Percentiles rank a stretch among this genome's conserved stretches.
These are phyloP conservation scores for Phytophthora colocasiae DNA, from an alignment of 352 stramenopile species.

Conservation along the genomic window DNA sequence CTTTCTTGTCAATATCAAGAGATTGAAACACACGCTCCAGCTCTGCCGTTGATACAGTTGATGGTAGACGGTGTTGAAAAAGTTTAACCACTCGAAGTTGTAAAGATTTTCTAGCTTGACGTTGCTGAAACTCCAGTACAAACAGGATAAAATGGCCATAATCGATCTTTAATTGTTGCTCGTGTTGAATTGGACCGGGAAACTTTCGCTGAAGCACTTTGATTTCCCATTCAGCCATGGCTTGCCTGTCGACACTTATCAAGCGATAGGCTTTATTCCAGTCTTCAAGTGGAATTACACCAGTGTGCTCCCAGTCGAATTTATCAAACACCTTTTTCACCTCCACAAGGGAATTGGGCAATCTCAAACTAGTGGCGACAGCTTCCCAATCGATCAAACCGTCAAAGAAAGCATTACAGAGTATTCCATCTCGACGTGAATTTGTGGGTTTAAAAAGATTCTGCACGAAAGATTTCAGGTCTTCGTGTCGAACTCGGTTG, in stretches of 20 bases:
- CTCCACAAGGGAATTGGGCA: constrained; percentile 51
- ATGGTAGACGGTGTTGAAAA: constrained; percentile 28
- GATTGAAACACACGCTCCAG: constrained; percentile 43
- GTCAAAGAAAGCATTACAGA: constrained; percentile 52
- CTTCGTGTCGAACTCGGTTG: constrained; percentile 4
- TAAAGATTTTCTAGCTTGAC: constrained; percentile 25
- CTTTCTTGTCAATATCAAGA: constrained; percentile 52
- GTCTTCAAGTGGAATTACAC: constrained; percentile 46
- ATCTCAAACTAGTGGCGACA: constrained; percentile 27
- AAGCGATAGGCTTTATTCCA: constrained; percentile 58
- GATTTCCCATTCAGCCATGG: constrained; percentile 51
- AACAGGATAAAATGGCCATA: constrained; percentile 59
- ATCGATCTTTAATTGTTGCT: constrained; percentile 36
- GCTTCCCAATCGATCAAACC: constrained; percentile 53
- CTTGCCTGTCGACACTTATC: constrained; percentile 11
- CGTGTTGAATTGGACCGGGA: constrained; percentile 5
- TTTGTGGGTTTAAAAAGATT: background rate
- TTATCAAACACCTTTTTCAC: constrained; percentile 52
- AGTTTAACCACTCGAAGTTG: constrained; percentile 28
- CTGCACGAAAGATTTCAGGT: constrained; percentile 14
- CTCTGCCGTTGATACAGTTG: constrained; percentile 32
- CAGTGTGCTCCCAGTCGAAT: constrained; percentile 56
- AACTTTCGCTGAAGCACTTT: constrained; percentile 51
- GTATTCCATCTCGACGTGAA: constrained; percentile 22
- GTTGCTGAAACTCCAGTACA: constrained; percentile 54